phyloP scores from a whole-genome alignment of 768 basidiomycete species.

The Lactarius tabidus region DNA sequence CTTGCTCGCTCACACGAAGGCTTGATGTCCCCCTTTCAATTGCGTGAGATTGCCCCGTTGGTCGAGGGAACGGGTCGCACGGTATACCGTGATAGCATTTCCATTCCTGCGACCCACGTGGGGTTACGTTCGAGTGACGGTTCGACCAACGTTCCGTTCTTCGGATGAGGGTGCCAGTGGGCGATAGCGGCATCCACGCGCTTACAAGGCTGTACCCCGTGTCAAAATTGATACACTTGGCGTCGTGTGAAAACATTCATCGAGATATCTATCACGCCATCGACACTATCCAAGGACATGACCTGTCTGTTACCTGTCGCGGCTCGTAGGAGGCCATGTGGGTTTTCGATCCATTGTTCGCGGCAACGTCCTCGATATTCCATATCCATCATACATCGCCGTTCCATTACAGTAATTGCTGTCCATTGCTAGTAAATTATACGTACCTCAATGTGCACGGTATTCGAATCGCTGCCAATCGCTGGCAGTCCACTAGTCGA shows the following conservation, averaged over 20 bases:
- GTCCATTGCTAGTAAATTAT: not conserved
- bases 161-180: not conserved
- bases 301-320: not conserved
- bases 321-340: not conserved
- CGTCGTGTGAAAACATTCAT: not conserved
- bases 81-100: not conserved
- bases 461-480: not conserved
- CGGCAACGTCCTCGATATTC: not conserved
- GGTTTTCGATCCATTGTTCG: not conserved
- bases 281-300: not conserved
- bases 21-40: not conserved
- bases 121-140: not conserved
- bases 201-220: too few relatives aligned
- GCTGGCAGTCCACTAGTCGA: not conserved
- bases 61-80: slow-evolving; percentile 15
- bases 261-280: not conserved
- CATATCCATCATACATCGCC: too few relatives aligned
- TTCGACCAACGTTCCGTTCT: slow-evolving; percentile 6
- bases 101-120: not conserved
- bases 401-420: not conserved
- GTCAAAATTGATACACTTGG: too few relatives aligned
- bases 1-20: slow-evolving; percentile 1
- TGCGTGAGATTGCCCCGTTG: slow-evolving; percentile 6
- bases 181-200: not conserved
- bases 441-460: not conserved